Evolutionary conservation across 345 rosid genomes (phyloP).

Genomic region (Eucalyptus pauciflora): DNA sequence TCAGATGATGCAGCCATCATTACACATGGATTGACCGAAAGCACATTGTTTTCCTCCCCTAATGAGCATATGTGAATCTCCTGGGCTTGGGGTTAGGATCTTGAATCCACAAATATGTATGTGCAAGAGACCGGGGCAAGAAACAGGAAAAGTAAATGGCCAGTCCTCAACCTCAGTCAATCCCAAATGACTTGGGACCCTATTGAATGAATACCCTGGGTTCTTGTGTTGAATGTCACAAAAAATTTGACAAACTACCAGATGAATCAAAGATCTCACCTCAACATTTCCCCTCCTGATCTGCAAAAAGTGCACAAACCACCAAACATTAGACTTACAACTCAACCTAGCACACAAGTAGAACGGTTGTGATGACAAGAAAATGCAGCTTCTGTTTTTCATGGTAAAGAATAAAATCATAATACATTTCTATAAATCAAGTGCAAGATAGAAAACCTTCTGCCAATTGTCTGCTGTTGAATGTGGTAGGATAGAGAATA

Average conservation of each 20-base stretch:
- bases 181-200: neutral
- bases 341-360: neutral
- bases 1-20: neutral
- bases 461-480: neutral
- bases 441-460: neutral
- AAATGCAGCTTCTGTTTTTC: neutral
- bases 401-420: neutral
- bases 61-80: neutral
- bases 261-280: constrained; percentile 21
- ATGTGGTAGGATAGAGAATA: neutral
- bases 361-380: neutral
- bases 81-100: neutral
- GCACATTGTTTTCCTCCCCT: neutral
- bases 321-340: neutral
- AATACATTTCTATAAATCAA: neutral
- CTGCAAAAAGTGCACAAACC: constrained; percentile 20
- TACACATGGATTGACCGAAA: neutral
- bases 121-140: neutral
- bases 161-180: neutral
- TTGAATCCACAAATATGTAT: neutral
- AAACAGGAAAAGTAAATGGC: neutral
- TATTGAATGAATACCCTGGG: neutral
- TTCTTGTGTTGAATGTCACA: neutral
- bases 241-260: neutral
- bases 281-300: constrained; percentile 74